Evolutionary conservation across 1,139 yeast genomes (phyloP), one percentile per base, ranked within the genome.

Genomic region (Yamadazyma triangularis): DNA sequence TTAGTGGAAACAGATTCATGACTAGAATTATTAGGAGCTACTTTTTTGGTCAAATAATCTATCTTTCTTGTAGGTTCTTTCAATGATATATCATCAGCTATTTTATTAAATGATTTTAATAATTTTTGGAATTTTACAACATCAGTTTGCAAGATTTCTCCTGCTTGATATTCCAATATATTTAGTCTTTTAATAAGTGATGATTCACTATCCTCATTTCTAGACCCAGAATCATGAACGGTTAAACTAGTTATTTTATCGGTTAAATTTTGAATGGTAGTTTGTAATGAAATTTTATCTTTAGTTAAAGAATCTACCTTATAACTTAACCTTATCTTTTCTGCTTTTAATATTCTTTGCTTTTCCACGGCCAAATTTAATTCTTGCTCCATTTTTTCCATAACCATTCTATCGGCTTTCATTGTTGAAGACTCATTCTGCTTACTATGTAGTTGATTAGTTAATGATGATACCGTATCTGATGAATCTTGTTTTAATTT

Each of bases 41-140:
- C 27, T 11, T 58, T 56, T 16, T 44, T 41, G 11, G 35, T 32
- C 30, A 79, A 50, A 29, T 59, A 61, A 5, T 67, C 66, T 18
- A 77, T 55, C 40, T 77, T 77, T 20, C 59, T 60, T 11, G 64
- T 64, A 1, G 85, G 82, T 36, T 77, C 83, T 15, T 59, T 58
- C 23, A 79, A 64, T 0, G 86, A 79, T 3, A 63, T 48, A 37
- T 73, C 76, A 38, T 80, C 86, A 3, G 82, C 67, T 7, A 79
- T 66, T 40, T 71, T 70, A 28, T 71, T 67, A 36, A 79, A 69
- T 1, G 75, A 64, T 22, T 60, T 57, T 28, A 78, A 44, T 40
- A 68, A 45, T 50, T 65, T 58, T 38, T 66, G 56, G 51, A 65
- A 66, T 49, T 71, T 51, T 35, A 51, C 37, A 36, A 59, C 47